A percentile compares a stretch with the other conserved stretches of the same genome.
phyloP scores from a whole-genome alignment of 1,284 basidiomycete genomes.

The Naganishia sp. region DNA sequence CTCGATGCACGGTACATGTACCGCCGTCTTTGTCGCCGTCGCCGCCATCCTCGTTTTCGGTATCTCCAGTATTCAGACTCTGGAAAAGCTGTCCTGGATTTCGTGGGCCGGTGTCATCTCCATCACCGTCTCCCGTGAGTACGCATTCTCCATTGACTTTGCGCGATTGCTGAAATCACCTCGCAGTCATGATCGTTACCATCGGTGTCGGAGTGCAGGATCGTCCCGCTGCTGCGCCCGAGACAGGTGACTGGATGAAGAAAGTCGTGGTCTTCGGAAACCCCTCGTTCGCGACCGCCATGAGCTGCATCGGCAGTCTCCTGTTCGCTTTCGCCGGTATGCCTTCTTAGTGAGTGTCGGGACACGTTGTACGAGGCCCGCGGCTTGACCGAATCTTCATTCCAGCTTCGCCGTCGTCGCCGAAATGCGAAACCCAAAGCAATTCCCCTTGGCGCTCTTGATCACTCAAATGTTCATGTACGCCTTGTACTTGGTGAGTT shows the following conservation, averaged over 20 bases:
- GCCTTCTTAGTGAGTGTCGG: conserved; percentile 26
- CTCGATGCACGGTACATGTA: conserved; percentile 32
- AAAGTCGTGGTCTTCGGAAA: conserved; percentile 36
- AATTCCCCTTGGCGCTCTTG: conserved; percentile 40
- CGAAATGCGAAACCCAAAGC: conserved; percentile 43
- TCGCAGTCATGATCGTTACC: conserved; percentile 40
- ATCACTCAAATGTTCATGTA: conserved; percentile 41
- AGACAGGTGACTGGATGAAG: conserved; percentile 33
- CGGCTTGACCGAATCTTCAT: background rate
- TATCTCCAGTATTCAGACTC: conserved; percentile 13
- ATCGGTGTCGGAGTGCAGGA: conserved; percentile 45
- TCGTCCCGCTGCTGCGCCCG: conserved; percentile 41
- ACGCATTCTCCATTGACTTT: conserved; percentile 36
- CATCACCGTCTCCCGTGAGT: conserved; percentile 36
- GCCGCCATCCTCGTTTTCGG: conserved; percentile 9
- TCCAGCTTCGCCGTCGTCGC: conserved; percentile 31
- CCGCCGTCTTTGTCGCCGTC: conserved; percentile 20
- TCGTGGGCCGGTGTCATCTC: conserved; percentile 39
- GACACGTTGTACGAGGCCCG: too few relatives aligned
- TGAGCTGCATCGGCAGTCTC: conserved; percentile 45
- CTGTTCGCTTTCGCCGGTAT: conserved; percentile 46
- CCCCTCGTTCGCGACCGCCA: conserved; percentile 43
- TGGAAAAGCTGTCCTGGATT: conserved; percentile 27
- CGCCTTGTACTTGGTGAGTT: conserved; percentile 39
- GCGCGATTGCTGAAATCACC: conserved; percentile 25